Evolutionary conservation across 768 basidiomycete genomes (phyloP).

Genomic region (Xerocomus spinulosus): DNA sequence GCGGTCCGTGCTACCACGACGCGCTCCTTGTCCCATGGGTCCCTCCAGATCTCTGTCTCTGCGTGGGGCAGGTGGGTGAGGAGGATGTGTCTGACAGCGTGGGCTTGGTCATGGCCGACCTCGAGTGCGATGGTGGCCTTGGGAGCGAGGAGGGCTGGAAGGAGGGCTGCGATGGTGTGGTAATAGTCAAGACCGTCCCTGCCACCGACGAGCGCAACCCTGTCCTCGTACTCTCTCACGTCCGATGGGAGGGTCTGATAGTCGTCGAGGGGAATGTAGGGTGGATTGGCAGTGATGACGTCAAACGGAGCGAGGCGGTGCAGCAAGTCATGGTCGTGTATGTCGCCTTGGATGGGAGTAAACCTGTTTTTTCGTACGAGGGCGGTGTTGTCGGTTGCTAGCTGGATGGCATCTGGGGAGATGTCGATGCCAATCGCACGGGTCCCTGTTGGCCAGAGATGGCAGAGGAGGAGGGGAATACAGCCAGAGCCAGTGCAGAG

Average conservation of each 20-base stretch:
- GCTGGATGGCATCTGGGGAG: slow-evolving; percentile 50
- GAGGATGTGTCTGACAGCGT: slow-evolving; percentile 57
- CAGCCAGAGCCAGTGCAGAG: slow-evolving; percentile 93
- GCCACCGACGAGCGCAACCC: slow-evolving; percentile 75
- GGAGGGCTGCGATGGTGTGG: slow-evolving; percentile 59
- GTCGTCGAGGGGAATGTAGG: slow-evolving; percentile 72
- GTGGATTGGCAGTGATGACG: slow-evolving; percentile 80
- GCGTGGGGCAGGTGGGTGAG: slow-evolving; percentile 39
- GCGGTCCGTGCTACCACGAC: slow-evolving; percentile 54
- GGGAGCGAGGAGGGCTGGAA: slow-evolving; percentile 48
- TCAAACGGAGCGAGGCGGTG: slow-evolving; percentile 53
- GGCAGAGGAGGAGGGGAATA: slow-evolving; percentile 81
- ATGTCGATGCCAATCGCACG: slow-evolving; percentile 66
- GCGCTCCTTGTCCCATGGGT: slow-evolving; percentile 74
- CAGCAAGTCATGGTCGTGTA: slow-evolving; percentile 31
- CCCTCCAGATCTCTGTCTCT: slow-evolving; percentile 63
- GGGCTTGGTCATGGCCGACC: slow-evolving; percentile 71
- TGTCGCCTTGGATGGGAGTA: slow-evolving; percentile 41
- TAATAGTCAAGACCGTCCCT: slow-evolving; percentile 64
- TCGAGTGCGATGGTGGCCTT: slow-evolving; percentile 69
- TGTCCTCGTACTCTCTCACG: slow-evolving; percentile 79
- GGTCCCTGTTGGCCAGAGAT: slow-evolving; percentile 55
- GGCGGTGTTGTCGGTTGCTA: slow-evolving; percentile 44
- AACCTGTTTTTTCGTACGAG: slow-evolving; percentile 28
- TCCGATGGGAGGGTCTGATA: slow-evolving; percentile 60